A percentile compares a stretch with the other conserved stretches of the same genome.
Evolutionary conservation across 345 rosid species (phyloP).

Genomic region (Linum trigynum): DNA sequence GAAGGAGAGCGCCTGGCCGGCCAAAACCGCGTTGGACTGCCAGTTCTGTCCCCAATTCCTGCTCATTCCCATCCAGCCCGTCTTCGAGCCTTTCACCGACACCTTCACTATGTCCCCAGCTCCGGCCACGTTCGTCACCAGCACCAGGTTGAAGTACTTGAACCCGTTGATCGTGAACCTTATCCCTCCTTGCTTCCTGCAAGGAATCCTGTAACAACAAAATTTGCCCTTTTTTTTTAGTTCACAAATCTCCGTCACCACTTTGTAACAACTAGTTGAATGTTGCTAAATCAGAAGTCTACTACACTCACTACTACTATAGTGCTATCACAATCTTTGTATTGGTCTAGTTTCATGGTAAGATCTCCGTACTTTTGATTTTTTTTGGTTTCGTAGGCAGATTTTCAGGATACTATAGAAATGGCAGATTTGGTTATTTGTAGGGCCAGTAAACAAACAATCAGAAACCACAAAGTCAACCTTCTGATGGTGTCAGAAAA

Average conservation of each 20-base stretch:
- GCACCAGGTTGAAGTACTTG: constrained; percentile 61
- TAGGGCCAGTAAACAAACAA: not conserved
- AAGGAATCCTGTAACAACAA: constrained; percentile 33
- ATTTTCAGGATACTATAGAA: no score
- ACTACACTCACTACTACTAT: no score
- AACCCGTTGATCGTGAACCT: constrained; percentile 63
- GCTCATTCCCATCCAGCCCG: constrained; percentile 55
- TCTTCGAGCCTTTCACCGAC: constrained; percentile 43
- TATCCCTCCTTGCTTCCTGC: constrained; percentile 54
- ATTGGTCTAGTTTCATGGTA: no score
- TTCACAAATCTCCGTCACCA: no score
- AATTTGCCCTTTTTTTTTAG: no score
- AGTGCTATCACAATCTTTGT: no score
- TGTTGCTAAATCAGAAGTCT: no score
- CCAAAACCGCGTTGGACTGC: constrained; percentile 52
- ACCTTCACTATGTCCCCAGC: constrained; percentile 50
- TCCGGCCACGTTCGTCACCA: constrained; percentile 61
- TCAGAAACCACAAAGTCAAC: not conserved
- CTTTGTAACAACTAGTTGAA: no score
- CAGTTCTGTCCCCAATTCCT: constrained; percentile 77
- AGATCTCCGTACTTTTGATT: no score
- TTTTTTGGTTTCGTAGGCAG: no score
- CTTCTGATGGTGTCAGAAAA: not conserved
- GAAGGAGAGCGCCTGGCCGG: constrained; percentile 49
- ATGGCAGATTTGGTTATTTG: no score